Conservation (phyloP, 768 basidiomycete genomes). For the Macrolepiota albuminosa region DNA sequence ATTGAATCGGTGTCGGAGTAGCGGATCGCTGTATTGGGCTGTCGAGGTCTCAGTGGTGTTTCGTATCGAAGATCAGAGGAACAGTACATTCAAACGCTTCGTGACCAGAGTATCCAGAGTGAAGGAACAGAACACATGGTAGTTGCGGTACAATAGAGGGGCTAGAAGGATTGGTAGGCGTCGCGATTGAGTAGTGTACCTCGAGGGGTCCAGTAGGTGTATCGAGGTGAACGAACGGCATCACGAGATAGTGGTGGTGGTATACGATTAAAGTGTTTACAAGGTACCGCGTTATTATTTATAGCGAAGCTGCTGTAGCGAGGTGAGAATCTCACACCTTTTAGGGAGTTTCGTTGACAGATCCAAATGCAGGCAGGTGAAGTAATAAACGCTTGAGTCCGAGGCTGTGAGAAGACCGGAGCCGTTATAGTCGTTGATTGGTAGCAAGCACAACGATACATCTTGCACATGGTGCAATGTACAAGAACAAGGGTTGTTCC, state of each 20-base stretch:
- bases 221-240: conserved; percentile 14
- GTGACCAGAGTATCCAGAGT: conserved; percentile 17
- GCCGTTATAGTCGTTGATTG: conserved; percentile 1
- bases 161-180: conserved; percentile 16
- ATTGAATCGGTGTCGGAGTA: conserved; percentile 22
- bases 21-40: conserved; percentile 23
- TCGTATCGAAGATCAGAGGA: not conserved
- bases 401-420: conserved; percentile 8
- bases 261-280: not conserved
- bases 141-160: conserved; percentile 13
- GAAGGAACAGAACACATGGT: conserved; percentile 19
- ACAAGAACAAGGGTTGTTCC: not conserved
- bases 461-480: not conserved
- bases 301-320: not conserved
- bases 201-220: conserved; percentile 16
- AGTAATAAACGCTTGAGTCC: not conserved
- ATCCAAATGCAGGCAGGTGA: not conserved
- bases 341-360: conserved; percentile 3
- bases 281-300: not conserved
- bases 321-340: not conserved
- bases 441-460: not conserved
- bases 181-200: conserved; percentile 16
- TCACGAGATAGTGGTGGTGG: conserved; percentile 2
- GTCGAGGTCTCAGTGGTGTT: not conserved
- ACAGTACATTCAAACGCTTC: conserved; percentile 18